Percentiles rank a stretch among this genome's conserved stretches.
Conservation (phyloP, 495 filamentous ascomycete species). For the Hypoxylon fragiforme region DNA sequence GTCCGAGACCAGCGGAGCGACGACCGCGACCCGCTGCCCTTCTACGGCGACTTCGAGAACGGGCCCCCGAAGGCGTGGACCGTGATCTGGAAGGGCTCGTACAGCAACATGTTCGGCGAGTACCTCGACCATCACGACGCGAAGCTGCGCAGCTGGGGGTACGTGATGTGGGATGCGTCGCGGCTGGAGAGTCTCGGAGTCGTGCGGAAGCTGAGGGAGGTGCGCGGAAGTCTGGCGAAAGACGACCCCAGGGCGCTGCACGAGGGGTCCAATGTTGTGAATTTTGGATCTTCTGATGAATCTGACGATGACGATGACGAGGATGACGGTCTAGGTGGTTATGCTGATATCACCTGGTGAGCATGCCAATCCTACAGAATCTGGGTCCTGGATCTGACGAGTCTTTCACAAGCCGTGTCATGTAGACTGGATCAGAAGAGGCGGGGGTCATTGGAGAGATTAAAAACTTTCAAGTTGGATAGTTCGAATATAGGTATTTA, state of each 20-base stretch:
- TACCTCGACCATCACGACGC: not conserved
- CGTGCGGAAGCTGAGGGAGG: not conserved
- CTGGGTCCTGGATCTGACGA: no score
- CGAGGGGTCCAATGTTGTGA: not conserved
- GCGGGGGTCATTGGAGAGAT: no score
- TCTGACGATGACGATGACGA: no score
- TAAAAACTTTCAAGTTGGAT: no score
- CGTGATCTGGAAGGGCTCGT: not conserved
- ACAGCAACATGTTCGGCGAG: not conserved
- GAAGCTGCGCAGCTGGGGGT: not conserved
- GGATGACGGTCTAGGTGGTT: no score
- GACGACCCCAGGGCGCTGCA: not conserved
- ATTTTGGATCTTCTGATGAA: no score
- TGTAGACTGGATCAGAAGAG: no score
- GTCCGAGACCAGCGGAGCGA: not conserved
- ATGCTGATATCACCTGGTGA: no score
- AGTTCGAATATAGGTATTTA: no score
- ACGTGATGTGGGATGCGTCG: not conserved
- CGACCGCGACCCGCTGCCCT: not conserved
- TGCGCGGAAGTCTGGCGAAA: not conserved
- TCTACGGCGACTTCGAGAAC: not conserved
- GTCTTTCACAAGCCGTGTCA: no score
- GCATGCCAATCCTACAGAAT: no score
- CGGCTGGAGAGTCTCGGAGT: not conserved
- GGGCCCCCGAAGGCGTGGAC: not conserved